Evolutionary conservation across 225 moss, liverwort and hornwort species (phyloP).

Genomic region (Pseudoscleropodium purum): DNA sequence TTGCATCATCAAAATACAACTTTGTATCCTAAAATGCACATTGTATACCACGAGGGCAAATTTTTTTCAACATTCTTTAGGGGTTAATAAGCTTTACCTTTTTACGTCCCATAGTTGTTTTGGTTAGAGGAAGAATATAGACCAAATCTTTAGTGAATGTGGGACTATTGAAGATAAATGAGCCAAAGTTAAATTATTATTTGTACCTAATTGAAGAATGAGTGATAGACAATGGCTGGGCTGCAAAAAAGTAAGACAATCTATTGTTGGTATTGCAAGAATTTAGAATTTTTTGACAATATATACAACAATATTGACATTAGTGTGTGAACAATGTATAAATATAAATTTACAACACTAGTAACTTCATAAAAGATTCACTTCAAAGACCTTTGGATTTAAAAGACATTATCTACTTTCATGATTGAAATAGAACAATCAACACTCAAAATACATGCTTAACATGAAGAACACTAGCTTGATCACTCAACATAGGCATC

Average conservation of each 20-base stretch:
- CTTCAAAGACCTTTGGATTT: not conserved
- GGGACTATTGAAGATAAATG: too few species aligned
- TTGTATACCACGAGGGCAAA: not conserved
- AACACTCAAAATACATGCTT: not conserved
- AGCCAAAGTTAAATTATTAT: too few species aligned
- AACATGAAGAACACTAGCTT: too few species aligned
- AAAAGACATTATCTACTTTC: not conserved
- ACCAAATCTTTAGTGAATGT: too few species aligned
- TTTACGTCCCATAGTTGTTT: not conserved
- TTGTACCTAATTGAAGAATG: too few species aligned
- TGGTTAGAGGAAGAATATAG: not conserved
- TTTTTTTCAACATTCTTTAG: not conserved
- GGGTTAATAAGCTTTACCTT: fast-evolving
- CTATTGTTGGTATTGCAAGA: too few species aligned
- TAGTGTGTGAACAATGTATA: not conserved
- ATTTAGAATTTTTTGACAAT: too few species aligned
- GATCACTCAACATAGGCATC: too few species aligned
- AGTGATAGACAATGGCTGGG: too few species aligned
- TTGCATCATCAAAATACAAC: not conserved
- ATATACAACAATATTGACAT: not conserved
- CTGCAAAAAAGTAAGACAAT: too few species aligned
- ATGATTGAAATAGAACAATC: not conserved
- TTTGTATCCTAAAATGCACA: not conserved
- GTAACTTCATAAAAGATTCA: not conserved
- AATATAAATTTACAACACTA: not conserved